Percentiles rank a stretch among this genome's conserved stretches.
Conservation (phyloP, 1,284 basidiomycete genomes). For the Gomphus sp. region DNA sequence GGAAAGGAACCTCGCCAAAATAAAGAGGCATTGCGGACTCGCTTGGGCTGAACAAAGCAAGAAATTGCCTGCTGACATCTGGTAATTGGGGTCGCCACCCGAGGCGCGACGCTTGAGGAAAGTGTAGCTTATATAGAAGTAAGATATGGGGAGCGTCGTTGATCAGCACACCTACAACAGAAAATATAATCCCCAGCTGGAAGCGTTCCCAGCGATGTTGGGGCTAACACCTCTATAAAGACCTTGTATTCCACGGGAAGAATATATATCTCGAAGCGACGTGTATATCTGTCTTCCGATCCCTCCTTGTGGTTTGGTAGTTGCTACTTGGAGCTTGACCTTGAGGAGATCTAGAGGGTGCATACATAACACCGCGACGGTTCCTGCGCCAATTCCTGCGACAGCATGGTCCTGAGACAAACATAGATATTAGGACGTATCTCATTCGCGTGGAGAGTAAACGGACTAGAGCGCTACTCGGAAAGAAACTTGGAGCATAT, state of each 20-base stretch:
- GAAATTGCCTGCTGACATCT: conserved; percentile 72
- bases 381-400: conserved; percentile 89
- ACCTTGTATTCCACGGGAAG: conserved; percentile 72
- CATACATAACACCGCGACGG: conserved; percentile 92
- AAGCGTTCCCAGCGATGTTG: conserved; percentile 94
- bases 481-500: conserved; percentile 54
- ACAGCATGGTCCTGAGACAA: conserved; percentile 79
- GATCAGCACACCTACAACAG: conserved; percentile 65
- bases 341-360: conserved; percentile 97
- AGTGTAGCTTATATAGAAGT: conserved; percentile 62
- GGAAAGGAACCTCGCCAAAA: not conserved
- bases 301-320: conserved; percentile 48
- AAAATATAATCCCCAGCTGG: conserved; percentile 97
- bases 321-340: conserved; percentile 90
- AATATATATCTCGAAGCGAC: conserved; percentile 68
- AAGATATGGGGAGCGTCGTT: conserved; percentile 9
- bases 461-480: conserved; percentile 55
- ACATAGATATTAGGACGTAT: not conserved
- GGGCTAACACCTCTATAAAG: conserved; percentile 87
- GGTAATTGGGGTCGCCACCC: conserved; percentile 46
- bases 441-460: conserved; percentile 7
- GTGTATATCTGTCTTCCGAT: conserved; percentile 74
- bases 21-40: conserved; percentile 52
- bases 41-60: conserved; percentile 91
- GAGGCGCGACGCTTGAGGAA: conserved; percentile 79